A percentile compares a stretch with the other conserved stretches of the same genome.
phyloP scores from a whole-genome alignment of 2,329 filamentous ascomycete species.

The Alternaria triticina region DNA sequence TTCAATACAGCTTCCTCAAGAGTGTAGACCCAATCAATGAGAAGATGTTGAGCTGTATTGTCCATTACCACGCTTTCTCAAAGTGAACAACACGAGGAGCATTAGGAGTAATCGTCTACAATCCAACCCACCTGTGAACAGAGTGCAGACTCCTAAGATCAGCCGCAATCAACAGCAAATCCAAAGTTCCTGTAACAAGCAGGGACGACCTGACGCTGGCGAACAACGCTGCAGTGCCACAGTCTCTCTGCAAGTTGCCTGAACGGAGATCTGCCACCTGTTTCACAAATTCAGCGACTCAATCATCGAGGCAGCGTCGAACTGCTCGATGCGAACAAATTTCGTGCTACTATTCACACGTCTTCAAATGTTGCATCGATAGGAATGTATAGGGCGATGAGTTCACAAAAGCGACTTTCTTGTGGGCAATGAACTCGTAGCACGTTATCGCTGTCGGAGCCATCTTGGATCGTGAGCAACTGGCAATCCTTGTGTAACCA shows the following conservation, averaged over 20 bases:
- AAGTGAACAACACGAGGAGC: not conserved
- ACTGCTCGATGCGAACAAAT: not conserved
- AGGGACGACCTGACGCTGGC: not conserved
- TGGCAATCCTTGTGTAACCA: not conserved
- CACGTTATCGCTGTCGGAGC: not conserved
- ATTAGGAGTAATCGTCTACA: not conserved
- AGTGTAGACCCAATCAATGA: not conserved
- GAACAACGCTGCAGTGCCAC: not conserved
- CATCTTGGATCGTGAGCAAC: not conserved
- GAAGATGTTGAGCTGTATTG: not conserved
- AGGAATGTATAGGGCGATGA: too few species aligned
- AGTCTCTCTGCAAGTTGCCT: not conserved
- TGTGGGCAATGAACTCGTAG: not conserved
- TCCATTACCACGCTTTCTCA: not conserved
- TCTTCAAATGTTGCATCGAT: not conserved
- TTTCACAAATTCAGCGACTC: not conserved
- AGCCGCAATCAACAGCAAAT: not conserved
- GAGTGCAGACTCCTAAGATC: fast-evolving
- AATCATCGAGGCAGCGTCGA: not conserved
- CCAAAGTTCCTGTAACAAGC: not conserved
- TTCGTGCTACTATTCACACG: fast-evolving
- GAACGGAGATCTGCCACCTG: not conserved
- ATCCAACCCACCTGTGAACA: not conserved
- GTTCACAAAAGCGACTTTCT: not conserved
- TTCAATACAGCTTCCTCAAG: not conserved